phyloP scores from a whole-genome alignment of 257 asterid genomes.

The Agastache rugosa region DNA sequence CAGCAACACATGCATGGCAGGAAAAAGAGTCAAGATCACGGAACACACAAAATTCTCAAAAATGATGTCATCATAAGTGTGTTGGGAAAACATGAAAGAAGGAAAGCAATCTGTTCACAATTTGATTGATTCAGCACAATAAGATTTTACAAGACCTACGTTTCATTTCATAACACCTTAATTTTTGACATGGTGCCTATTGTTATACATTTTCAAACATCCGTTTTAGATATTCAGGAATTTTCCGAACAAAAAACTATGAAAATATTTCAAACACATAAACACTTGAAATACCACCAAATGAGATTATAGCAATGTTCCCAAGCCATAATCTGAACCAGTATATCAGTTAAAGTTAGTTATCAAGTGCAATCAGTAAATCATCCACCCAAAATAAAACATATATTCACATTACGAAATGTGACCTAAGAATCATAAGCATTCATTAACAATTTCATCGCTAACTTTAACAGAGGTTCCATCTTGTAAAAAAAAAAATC shows the following conservation, averaged over 20 bases:
- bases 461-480: constrained; percentile 24
- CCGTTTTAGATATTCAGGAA: constrained; percentile 9
- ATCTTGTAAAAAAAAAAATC: constrained; percentile 19
- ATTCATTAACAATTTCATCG: neutral
- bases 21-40: constrained; percentile 27
- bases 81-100: constrained; percentile 18
- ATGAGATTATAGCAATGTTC: neutral
- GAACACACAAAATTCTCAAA: constrained; percentile 13
- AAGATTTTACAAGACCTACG: constrained; percentile 13
- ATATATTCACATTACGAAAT: neutral
- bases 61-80: constrained; percentile 1
- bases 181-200: constrained; percentile 11
- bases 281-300: constrained; percentile 18
- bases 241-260: constrained; percentile 1
- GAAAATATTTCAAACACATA: constrained; percentile 28
- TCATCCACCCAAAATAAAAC: neutral
- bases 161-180: neutral
- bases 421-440: constrained; percentile 6
- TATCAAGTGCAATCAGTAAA: constrained; percentile 4
- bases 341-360: neutral
- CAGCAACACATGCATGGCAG: constrained; percentile 31
- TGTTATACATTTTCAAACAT: constrained; percentile 6
- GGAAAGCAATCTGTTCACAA: neutral
- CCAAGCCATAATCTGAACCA: constrained; percentile 12
- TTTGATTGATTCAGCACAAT: neutral